Evolutionary conservation across 1,284 basidiomycete species (phyloP), one percentile per base, ranked within the genome.

Genomic region (Ganoderma leucocontextum): DNA sequence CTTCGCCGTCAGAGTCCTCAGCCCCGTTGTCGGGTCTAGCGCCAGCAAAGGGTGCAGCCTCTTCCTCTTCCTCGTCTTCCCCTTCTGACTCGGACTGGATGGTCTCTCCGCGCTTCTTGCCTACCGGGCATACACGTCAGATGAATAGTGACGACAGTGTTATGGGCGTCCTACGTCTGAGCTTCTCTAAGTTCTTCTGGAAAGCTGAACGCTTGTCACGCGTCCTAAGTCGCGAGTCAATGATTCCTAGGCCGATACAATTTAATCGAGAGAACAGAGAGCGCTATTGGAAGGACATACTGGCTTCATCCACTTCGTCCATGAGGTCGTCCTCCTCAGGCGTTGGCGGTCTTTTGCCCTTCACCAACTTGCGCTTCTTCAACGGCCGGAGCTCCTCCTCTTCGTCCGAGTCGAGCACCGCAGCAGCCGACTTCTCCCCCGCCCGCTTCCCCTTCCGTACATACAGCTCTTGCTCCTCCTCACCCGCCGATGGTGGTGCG

Each of bases 171-270:
- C 85, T 67, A 89, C 93, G 82, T 80, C 87, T 91, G 62, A 94
- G 74, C 70, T 80, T 87, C 69, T 91, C 90, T 4, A 95, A 78
- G 71, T 87, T 91, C 75, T 84, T 84, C 72, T 91, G 88, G 75
- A 87, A 93, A 4, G 78, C 72, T 15, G 87, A 86, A 76, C 85
- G 84, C 76, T 88, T 92, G 63, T 82, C 82, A 29, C 91, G 85
- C 39, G 80, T 79, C 42, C 93, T 87, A 33, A 94, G 78, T 47
- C 93, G 88, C 8, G 79, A 81, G 41, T 89, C 82, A 59, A 94
- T 79, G 35, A 95, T 90, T 66, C 82, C 90, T 94, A 71, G 17
- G 39, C 25, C 52, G 62, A 22, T 35, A 38, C 41, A 41, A 9
- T 15, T 29, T 15, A 41, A 0, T 41, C 10, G 4, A 22, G 19